Conservation (phyloP, 2,329 filamentous ascomycete species). For the Calonectria leucothoes region DNA sequence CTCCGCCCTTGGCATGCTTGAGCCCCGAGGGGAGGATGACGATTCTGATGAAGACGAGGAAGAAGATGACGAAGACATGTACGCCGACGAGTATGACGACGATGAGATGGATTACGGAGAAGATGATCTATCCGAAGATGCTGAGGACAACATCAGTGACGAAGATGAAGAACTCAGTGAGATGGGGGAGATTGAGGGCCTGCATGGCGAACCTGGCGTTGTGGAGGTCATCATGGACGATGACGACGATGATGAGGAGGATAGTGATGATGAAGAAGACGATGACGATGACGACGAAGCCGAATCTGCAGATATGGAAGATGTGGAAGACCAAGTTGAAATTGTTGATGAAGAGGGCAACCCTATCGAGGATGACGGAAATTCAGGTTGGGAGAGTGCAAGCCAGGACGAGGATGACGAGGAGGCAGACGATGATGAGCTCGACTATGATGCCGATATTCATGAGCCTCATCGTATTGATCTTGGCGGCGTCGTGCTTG, state of each 20-base stretch:
- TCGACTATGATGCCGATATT: constrained; percentile 66
- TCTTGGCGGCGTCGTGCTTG: constrained; percentile 55
- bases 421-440: constrained; percentile 63
- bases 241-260: constrained; percentile 74
- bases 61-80: constrained; percentile 89
- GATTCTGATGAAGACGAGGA: constrained; percentile 81
- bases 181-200: constrained; percentile 87
- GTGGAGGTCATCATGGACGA: constrained; percentile 85
- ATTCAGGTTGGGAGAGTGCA: constrained; percentile 71
- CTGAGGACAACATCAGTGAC: constrained; percentile 89
- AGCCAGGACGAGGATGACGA: constrained; percentile 67
- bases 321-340: constrained; percentile 64
- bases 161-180: constrained; percentile 86
- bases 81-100: constrained; percentile 89
- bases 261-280: constrained; percentile 68
- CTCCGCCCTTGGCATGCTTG: constrained; percentile 94
- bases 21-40: constrained; percentile 83
- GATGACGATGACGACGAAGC: constrained; percentile 62
- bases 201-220: constrained; percentile 70
- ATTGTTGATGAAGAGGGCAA: constrained; percentile 74
- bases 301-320: constrained; percentile 59
- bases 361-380: constrained; percentile 68
- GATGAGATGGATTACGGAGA: constrained; percentile 94
- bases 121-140: constrained; percentile 84
- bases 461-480: constrained; percentile 65